Evolutionary conservation across 192 early-diverging fungal genomes (phyloP), one percentile per base, ranked within the genome.

Genomic region (Phycomyces nitens): DNA sequence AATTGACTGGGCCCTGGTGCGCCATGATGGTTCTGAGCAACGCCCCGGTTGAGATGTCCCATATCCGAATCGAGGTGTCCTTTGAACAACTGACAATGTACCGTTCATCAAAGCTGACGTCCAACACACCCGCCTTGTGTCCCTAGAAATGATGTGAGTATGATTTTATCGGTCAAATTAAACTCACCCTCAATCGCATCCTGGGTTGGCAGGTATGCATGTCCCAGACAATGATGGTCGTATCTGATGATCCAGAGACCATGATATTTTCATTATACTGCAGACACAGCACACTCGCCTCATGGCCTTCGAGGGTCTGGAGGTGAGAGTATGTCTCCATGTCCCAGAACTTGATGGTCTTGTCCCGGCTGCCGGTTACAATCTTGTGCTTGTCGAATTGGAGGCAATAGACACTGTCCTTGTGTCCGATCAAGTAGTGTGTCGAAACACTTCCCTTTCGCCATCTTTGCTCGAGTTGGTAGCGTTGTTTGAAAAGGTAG

Each of bases 1-100:
- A 90, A 69, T 99, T 99, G n/a, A 99, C 96, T 0, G 96, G 95
- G 1, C 94, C 96, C 9, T 84, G 82, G 69, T 99, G 97, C 15
- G 93, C 97, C 16, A 70, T 57, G 61, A 99, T 72, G 0, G 84
- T 89, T 11, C 86, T 80, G 51, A 90, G 47, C 11, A 87, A 76
- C 53, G 74, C 68, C 7, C 89, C 89, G 0, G 82, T 84, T 21
- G 70, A 58, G n/a, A 85, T 73, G 66, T 86, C 78, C 93, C 95
- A 98, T 24, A 98, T 81, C 61, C 90, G 90, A 58, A 99, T 92
- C 0, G 92, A 86, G 26, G 84, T 87, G 73, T 99, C 97, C 79
- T 97, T 98, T 54, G 94, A 95, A 69, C 95, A 96, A 10, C 88
- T 90, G 24, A 97, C 89, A 26, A 98, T 84, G 59, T 83, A 71